phyloP scores from a whole-genome alignment of 2,329 filamentous ascomycete species.

The Ramularia collo-cygni region DNA sequence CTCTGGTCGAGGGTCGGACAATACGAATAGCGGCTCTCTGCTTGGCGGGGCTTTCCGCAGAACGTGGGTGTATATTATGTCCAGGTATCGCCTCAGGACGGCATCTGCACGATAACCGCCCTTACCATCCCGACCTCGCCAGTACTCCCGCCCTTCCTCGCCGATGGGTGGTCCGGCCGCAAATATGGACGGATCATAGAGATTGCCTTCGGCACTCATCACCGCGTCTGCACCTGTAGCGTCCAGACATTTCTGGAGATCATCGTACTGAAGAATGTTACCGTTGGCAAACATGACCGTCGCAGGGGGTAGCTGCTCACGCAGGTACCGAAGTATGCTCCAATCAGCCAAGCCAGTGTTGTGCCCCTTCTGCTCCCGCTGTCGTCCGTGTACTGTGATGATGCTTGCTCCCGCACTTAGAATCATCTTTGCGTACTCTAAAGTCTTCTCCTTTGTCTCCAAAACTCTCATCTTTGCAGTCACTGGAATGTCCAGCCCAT shows the following conservation, averaged over 20 bases:
- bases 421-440: slow-evolving; percentile 84
- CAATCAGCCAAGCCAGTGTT: slow-evolving; percentile 91
- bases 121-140: slow-evolving; percentile 69
- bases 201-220: slow-evolving; percentile 93
- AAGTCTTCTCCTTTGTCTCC: slow-evolving; percentile 76
- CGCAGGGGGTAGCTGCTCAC: slow-evolving; percentile 74
- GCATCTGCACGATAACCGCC: slow-evolving; percentile 87
- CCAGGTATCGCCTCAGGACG: slow-evolving; percentile 77
- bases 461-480: slow-evolving; percentile 92
- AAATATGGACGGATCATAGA: slow-evolving; percentile 88
- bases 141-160: slow-evolving; percentile 71
- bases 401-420: slow-evolving; percentile 84
- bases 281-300: slow-evolving; percentile 97
- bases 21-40: slow-evolving; percentile 67
- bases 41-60: slow-evolving; percentile 58
- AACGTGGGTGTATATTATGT: slow-evolving; percentile 78
- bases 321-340: slow-evolving; percentile 71
- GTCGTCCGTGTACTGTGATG: slow-evolving; percentile 82
- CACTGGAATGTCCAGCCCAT: slow-evolving; percentile 70
- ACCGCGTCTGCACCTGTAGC: slow-evolving; percentile 85
- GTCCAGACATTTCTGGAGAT: slow-evolving; percentile 69
- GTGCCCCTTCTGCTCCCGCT: slow-evolving; percentile 90
- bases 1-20: slow-evolving; percentile 44
- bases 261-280: slow-evolving; percentile 75
- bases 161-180: slow-evolving; percentile 57